Conservation (phyloP, 129 eudicot species). For the Centrapalus pauciflorus region DNA sequence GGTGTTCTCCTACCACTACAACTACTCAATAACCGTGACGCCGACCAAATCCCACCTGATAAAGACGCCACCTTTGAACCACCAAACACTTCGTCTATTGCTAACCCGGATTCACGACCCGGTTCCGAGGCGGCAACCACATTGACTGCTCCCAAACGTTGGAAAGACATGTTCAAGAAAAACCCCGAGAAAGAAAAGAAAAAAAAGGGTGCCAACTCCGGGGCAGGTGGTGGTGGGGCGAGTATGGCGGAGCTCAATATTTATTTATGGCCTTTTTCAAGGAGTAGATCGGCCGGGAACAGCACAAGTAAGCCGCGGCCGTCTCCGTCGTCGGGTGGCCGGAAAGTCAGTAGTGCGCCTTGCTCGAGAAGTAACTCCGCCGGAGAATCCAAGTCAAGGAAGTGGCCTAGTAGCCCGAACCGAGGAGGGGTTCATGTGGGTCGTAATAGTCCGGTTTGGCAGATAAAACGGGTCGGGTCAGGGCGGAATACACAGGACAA, state of each 20-base stretch:
- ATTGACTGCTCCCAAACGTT: constrained; percentile 38
- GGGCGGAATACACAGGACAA: too few relatives aligned
- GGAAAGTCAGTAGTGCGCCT: constrained; percentile 77
- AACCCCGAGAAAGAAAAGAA: constrained; percentile 16
- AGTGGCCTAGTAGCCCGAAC: too few relatives aligned
- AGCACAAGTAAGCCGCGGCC: constrained; percentile 34
- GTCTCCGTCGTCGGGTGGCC: constrained; percentile 13
- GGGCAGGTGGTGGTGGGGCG: constrained; percentile 14
- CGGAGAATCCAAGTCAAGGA: constrained; percentile 69
- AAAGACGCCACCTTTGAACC: neutral
- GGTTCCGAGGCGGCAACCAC: neutral
- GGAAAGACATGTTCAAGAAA: constrained; percentile 58
- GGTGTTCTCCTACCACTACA: constrained; percentile 55
- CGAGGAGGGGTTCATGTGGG: too few relatives aligned
- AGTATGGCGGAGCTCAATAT: constrained; percentile 62
- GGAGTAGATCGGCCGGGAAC: constrained; percentile 77
- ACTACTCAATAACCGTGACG: constrained; percentile 20
- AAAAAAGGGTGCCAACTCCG: too few relatives aligned
- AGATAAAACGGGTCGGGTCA: too few relatives aligned
- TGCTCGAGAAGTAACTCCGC: constrained; percentile 76
- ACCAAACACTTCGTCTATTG: neutral
- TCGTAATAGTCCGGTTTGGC: too few relatives aligned
- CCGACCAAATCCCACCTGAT: constrained; percentile 6
- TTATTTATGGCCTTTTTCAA: constrained; percentile 62
- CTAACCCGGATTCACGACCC: neutral